Evolutionary conservation across 441 rosid genomes (phyloP), one percentile per base, ranked within the genome.

Genomic region (Mallotus japonicus): DNA sequence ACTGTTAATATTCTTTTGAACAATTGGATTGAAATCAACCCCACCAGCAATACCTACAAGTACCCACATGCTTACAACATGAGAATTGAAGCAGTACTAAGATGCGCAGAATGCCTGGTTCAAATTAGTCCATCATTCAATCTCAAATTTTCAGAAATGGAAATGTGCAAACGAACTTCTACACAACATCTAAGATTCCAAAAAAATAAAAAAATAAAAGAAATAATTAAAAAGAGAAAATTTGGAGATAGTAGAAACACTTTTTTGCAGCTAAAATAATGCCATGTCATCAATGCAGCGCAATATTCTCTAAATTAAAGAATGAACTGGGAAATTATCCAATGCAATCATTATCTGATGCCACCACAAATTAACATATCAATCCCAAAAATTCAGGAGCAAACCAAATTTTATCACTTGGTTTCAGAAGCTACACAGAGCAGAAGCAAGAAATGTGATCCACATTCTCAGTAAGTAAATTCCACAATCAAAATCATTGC

Each of bases 331-430:
- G 47, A 57, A 72, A 68, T 37, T 22, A 47, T 56, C 20, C 20
- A 15, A 40, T 42, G 72, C 61, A 53, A 60, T 42, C 34, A 61
- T 53, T 53, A 73, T 73, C 71, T 67, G 69, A 78, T 62, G 15
- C 42, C 72, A 50, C 59, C 46, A 49, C 24, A 69, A 53, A 63
- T 24, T 58, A 58, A 37, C 40, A 47, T 62, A 51, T 71, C 19
- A 64, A 66, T 51, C 40, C 44, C 61, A 15, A 49, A 4, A 16
- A 67, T 47, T 63, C 19, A 68, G 71, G 67, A 72, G 65, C 3
- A 5, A 65, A 56, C 65, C 62, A 47, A 60, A 60, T 47, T 4
- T 67, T 76, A 60, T 32, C 53, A 64, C 40, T 74, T 54, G 12
- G 56, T 32, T 15, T 58, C 69, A 68, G 55, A 51, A 17, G 65